A percentile compares a stretch with the other conserved stretches of the same genome.
These are phyloP conservation scores for Magnusiomyces suaveolens DNA, from an alignment of 1,139 yeast species.

Conservation along the genomic window DNA sequence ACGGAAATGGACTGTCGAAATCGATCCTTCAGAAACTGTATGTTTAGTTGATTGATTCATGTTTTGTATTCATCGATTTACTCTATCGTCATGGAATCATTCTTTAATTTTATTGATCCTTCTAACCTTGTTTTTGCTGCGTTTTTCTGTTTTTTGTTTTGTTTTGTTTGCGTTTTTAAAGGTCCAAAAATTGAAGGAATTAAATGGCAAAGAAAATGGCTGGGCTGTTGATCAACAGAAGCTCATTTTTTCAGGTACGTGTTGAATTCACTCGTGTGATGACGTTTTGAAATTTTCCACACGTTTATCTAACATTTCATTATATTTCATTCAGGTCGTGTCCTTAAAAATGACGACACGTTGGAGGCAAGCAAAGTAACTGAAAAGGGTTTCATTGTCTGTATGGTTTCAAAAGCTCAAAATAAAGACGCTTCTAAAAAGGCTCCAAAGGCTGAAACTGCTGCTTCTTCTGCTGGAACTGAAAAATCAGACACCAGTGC, in stretches of 20 bases:
- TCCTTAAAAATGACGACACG: constrained; percentile 72
- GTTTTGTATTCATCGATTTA: background rate
- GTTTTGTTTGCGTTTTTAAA: constrained; percentile 18
- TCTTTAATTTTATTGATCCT: background rate
- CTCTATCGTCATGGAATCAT: background rate
- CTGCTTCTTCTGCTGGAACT: constrained; percentile 22
- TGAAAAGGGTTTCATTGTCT: constrained; percentile 79
- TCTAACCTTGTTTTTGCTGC: too few relatives aligned
- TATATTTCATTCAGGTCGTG: constrained; percentile 42
- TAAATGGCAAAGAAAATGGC: constrained; percentile 56
- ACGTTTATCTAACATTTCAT: too few relatives aligned
- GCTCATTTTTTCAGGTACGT: constrained; percentile 73
- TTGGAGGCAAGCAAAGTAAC: constrained; percentile 66
- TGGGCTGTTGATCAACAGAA: constrained; percentile 72
- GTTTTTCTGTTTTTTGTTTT: too few relatives aligned
- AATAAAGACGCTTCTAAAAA: constrained; percentile 39
- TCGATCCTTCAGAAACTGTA: constrained; percentile 62
- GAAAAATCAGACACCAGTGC: constrained; percentile 14
- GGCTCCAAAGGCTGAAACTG: constrained; percentile 18
- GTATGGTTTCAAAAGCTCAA: too few relatives aligned
- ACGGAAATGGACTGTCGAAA: constrained; percentile 72
- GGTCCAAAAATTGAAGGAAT: constrained; percentile 64
- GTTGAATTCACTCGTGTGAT: too few relatives aligned
- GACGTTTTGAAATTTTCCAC: too few relatives aligned
- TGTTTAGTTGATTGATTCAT: constrained; percentile 24